Conservation (phyloP, 495 filamentous ascomycete genomes). For the Penicillium canariense region DNA sequence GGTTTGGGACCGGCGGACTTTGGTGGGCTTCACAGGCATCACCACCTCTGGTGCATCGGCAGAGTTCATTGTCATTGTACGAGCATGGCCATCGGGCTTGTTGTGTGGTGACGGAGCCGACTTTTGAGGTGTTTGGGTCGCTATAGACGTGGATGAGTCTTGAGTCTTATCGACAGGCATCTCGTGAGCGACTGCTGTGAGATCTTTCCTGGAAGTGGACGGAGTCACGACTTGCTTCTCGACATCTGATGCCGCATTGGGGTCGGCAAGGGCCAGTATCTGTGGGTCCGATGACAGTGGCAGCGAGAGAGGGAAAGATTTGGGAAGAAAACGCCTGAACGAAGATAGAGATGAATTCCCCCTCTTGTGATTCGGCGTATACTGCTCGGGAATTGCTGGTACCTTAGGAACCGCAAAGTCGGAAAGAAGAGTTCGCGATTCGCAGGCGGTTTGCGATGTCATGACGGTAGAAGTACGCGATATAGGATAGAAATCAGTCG, state of each 20-base stretch:
- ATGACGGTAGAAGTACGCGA: slow-evolving; percentile 36
- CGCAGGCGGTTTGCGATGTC: slow-evolving; percentile 21
- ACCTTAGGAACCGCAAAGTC: slow-evolving; percentile 25
- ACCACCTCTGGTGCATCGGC: slow-evolving; percentile 44
- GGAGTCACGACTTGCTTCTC: slow-evolving; percentile 32
- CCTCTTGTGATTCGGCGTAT: slow-evolving; percentile 25
- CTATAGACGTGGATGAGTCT: neutral
- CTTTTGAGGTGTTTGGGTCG: slow-evolving; percentile 1
- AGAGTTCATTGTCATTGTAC: slow-evolving; percentile 41
- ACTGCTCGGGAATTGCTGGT: slow-evolving; percentile 22
- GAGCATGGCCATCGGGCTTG: slow-evolving; percentile 12
- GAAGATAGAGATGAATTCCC: slow-evolving; percentile 43
- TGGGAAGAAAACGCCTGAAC: slow-evolving; percentile 38
- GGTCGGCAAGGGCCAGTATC: slow-evolving; percentile 40
- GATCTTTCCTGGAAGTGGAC: neutral
- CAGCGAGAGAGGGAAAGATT: slow-evolving; percentile 29
- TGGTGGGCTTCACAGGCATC: slow-evolving; percentile 24
- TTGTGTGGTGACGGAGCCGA: neutral
- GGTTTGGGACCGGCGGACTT: slow-evolving; percentile 33
- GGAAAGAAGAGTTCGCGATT: slow-evolving; percentile 21
- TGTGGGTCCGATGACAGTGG: slow-evolving; percentile 43
- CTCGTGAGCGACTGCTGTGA: neutral
- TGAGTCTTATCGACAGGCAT: neutral
- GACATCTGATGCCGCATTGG: slow-evolving; percentile 27
- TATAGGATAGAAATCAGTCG: slow-evolving; percentile 26